Evolutionary conservation across 2,329 filamentous ascomycete genomes (phyloP), one percentile per base, ranked within the genome.

Genomic region (Calonectria ilicicola): DNA sequence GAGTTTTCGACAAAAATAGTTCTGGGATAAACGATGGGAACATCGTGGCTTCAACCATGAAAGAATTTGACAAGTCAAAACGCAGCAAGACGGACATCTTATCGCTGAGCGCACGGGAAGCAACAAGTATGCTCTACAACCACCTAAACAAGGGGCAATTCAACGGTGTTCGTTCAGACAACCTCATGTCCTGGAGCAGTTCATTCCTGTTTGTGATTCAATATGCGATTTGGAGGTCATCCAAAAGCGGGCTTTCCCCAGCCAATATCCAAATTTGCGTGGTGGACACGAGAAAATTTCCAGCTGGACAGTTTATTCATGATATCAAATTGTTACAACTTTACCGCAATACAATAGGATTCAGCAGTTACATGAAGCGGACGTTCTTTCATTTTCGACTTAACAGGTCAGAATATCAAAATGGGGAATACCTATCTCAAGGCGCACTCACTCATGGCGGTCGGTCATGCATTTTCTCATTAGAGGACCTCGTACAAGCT

Each of bases 341-440:
- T 21, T 68, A 62, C 10, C 32, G 10, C 17, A 9, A 35, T 19
- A 6, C 23, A 19, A 21, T 23, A 17, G 42, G 17, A 26, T 15
- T 12, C 10, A 46, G 47, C 49, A 27, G 23, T 3, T 27, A 58
- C 15, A 7, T 8, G 51, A 27, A 60, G 17, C 17, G 26, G 3
- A 58, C 14, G 1, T 68, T 68, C 46, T 49, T 68, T 21, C 51
- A 32, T n/a, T 68, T 68, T 10, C 51, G 65, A 19, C 65, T 68
- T 17, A 62, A 38, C 3, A 60, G 8, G 32, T 9, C 21, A 29
- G 53, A 60, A 12, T 68, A 68, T 38, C 21, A 42, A 3, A 68
- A 68, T 26, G 65, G 65, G 2, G 65, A 68, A 62, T 66, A 66
- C 23, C 21, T 66, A n/a, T 66, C 64, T 19, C 64, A 66, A 12